These are phyloP conservation scores for Talaromyces adpressus DNA, from an alignment of 495 filamentous ascomycete genomes.

Conservation along the genomic window DNA sequence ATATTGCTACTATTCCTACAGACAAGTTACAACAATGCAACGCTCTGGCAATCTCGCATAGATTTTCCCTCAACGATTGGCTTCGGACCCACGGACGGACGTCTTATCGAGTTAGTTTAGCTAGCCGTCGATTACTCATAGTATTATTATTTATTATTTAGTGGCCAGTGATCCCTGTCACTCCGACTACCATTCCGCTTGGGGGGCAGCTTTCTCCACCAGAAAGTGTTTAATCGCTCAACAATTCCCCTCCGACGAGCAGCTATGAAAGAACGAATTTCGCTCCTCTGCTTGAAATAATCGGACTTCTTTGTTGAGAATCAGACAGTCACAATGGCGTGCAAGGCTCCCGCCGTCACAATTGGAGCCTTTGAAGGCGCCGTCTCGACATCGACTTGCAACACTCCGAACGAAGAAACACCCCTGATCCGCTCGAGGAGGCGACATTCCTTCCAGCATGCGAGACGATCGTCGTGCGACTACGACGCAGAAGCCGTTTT, in stretches of 20 bases:
- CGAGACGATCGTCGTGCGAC: slow-evolving; percentile 54
- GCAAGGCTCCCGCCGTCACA: slow-evolving; percentile 37
- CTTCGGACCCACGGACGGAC: not conserved
- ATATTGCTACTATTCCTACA: not conserved
- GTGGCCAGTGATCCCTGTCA: slow-evolving; percentile 1
- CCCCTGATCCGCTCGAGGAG: slow-evolving; percentile 37
- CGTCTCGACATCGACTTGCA: slow-evolving; percentile 21
- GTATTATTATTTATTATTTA: not conserved
- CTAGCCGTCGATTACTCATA: not conserved
- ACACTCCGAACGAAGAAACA: slow-evolving; percentile 30
- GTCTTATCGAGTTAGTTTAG: not conserved
- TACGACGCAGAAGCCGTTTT: slow-evolving; percentile 63
- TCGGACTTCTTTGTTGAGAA: not conserved
- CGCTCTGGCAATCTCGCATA: not conserved
- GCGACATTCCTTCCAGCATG: slow-evolving; percentile 59
- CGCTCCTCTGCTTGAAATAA: not conserved
- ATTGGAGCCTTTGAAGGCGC: slow-evolving; percentile 35
- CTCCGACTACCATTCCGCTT: not conserved
- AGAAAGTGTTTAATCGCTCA: not conserved
- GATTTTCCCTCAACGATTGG: not conserved
- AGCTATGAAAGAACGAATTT: not conserved
- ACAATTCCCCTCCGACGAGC: slow-evolving; percentile 1
- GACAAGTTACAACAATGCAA: not conserved
- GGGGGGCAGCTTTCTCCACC: too few relatives aligned
- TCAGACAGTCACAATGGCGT: slow-evolving; percentile 31